Evolutionary conservation across 352 stramenopile genomes (phyloP).

Genomic region (Phytophthora ramorum): DNA sequence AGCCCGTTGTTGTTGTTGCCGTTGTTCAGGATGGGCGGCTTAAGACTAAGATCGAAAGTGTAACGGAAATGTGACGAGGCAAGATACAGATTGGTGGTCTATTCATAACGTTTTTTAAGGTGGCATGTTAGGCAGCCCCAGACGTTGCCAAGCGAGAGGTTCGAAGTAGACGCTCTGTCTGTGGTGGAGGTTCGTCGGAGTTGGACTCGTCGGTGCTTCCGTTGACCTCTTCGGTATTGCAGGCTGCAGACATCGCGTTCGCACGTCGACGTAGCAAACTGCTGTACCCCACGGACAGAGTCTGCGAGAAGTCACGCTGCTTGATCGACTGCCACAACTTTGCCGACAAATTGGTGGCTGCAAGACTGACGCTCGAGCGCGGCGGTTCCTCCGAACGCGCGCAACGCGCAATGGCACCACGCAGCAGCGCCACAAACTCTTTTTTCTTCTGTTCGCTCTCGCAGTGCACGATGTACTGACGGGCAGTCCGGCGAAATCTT

Average conservation of each 20-base stretch:
- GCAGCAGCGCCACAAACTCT: slow-evolving; percentile 47
- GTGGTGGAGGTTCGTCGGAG: slow-evolving; percentile 14
- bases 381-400: slow-evolving; percentile 18
- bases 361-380: slow-evolving; percentile 7
- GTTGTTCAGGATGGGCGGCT: no score
- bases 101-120: background rate
- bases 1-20: background rate
- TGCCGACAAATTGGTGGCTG: slow-evolving; percentile 19
- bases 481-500: slow-evolving; percentile 39
- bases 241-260: slow-evolving; percentile 5
- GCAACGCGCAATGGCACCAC: slow-evolving; percentile 38
- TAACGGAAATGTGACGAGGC: slow-evolving; percentile 26
- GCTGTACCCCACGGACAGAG: slow-evolving; percentile 16
- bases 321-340: slow-evolving; percentile 42
- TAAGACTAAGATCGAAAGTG: slow-evolving; percentile 4
- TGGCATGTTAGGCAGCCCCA: slow-evolving; percentile 14
- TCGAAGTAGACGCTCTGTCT: slow-evolving; percentile 27
- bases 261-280: slow-evolving; percentile 17
- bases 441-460: slow-evolving; percentile 42
- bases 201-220: slow-evolving; percentile 28
- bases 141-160: slow-evolving; percentile 18
- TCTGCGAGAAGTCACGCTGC: slow-evolving; percentile 28
- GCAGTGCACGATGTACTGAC: slow-evolving; percentile 59
- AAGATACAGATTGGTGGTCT: background rate
- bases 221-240: slow-evolving; percentile 6